Percentiles rank a stretch among this genome's conserved stretches.
Conservation (phyloP, 2,329 filamentous ascomycete species). For the Trichothecium roseum region DNA sequence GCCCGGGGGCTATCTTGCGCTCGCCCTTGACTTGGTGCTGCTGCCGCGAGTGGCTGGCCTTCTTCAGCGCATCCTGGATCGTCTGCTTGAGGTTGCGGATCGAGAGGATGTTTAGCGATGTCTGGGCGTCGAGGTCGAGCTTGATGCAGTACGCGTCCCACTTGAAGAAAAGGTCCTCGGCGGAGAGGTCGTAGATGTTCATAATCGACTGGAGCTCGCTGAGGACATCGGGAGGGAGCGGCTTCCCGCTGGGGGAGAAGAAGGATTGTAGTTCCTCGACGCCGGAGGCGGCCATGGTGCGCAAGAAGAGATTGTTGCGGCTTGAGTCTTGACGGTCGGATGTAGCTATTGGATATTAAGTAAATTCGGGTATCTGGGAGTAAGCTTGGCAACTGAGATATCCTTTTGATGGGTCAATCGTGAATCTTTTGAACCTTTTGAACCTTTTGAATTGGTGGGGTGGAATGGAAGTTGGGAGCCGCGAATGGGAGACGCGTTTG, state of each 20-base stretch:
- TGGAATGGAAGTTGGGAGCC: background rate
- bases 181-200: conserved; percentile 67
- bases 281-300: conserved; percentile 21
- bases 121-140: conserved; percentile 73
- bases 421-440: background rate
- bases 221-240: conserved; percentile 67
- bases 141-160: conserved; percentile 98
- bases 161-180: conserved; percentile 91
- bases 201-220: conserved; percentile 78
- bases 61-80: conserved; percentile 74
- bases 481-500: too few relatives aligned
- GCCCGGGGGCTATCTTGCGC: conserved; percentile 50
- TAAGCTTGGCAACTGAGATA: too few relatives aligned
- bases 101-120: conserved; percentile 41
- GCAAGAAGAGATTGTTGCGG: conserved; percentile 5
- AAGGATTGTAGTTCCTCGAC: conserved; percentile 19
- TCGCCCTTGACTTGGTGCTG: conserved; percentile 54
- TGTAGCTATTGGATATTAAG: too few relatives aligned
- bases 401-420: too few relatives aligned
- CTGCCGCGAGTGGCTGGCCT: conserved; percentile 49
- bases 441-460: background rate
- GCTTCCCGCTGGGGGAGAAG: conserved; percentile 23
- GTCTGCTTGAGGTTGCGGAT: conserved; percentile 75
- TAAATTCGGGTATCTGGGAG: too few relatives aligned
- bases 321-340: background rate